Percentiles rank a stretch among this genome's conserved stretches.
Evolutionary conservation across 768 basidiomycete species (phyloP).

Genomic region (Saitozyma sp.): DNA sequence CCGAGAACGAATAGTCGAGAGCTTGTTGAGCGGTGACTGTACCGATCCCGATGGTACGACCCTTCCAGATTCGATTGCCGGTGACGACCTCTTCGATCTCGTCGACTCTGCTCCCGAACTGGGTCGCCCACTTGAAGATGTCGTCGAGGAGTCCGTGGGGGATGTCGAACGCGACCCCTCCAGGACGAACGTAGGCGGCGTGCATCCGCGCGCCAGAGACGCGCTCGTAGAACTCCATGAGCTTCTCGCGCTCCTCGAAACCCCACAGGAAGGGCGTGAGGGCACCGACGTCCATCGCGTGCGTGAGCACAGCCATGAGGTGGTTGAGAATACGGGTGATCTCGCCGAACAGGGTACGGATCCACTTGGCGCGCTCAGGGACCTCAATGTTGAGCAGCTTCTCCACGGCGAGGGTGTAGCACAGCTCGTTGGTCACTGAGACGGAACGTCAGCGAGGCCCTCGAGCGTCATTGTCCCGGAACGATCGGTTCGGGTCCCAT

Average conservation of each 20-base stretch:
- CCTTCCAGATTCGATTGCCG: conserved; percentile 97
- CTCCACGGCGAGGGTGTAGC: conserved; percentile 95
- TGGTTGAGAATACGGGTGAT: conserved; percentile 95
- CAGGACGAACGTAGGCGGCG: conserved; percentile 95
- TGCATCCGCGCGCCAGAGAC: conserved; percentile 97
- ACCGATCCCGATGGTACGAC: conserved; percentile 86
- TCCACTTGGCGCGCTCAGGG: conserved; percentile 97
- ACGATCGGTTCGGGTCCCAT: no score
- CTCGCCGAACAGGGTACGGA: conserved; percentile 94
- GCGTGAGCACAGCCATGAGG: conserved; percentile 90
- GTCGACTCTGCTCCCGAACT: conserved; percentile 84
- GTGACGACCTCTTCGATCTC: conserved; percentile 98
- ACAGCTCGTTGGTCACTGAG: conserved; percentile 96
- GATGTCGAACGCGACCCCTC: conserved; percentile 95
- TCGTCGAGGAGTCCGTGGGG: conserved; percentile 98
- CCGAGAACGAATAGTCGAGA: conserved; percentile 86
- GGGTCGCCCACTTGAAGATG: conserved; percentile 97
- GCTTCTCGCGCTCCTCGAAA: conserved; percentile 98
- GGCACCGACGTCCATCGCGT: conserved; percentile 74
- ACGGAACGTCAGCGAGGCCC: conserved; percentile 11
- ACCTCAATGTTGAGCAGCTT: conserved; percentile 96
- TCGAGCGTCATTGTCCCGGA: no score
- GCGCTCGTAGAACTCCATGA: conserved; percentile 99
- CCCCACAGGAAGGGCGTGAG: conserved; percentile 99
- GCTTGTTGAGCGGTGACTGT: conserved; percentile 89